A percentile compares a stretch with the other conserved stretches of the same genome.
phyloP scores from a whole-genome alignment of 257 asterid species.

The Ballota nigra region DNA sequence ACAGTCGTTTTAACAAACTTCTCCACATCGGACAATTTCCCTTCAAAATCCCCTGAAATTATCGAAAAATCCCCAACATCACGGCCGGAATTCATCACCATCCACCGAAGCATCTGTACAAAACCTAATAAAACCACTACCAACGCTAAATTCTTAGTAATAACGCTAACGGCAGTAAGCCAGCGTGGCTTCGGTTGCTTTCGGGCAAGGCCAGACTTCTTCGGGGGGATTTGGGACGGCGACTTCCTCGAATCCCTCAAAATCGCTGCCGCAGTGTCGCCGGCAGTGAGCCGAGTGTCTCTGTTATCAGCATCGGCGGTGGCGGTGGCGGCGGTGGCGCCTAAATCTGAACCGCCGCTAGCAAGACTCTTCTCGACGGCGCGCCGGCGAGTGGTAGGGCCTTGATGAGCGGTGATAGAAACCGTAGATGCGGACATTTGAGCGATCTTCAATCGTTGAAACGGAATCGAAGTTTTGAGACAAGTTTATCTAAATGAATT shows the following conservation, averaged over 20 bases:
- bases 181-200: slow-evolving; percentile 64
- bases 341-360: slow-evolving; percentile 33
- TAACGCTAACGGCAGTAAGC: slow-evolving; percentile 57
- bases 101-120: slow-evolving; percentile 51
- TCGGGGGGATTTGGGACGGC: slow-evolving; percentile 31
- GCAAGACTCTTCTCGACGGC: slow-evolving; percentile 43
- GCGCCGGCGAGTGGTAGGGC: slow-evolving; percentile 71
- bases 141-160: slow-evolving; percentile 56
- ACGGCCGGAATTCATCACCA: slow-evolving; percentile 31
- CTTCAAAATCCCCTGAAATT: slow-evolving; percentile 55
- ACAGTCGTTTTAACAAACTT: slow-evolving; percentile 48
- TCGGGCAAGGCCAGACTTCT: slow-evolving; percentile 33
- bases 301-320: slow-evolving; percentile 33
- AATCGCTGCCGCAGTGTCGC: slow-evolving; percentile 40
- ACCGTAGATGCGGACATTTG: slow-evolving; percentile 82
- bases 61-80: slow-evolving; percentile 33
- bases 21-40: slow-evolving; percentile 57
- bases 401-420: slow-evolving; percentile 65
- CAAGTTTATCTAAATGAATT: background rate
- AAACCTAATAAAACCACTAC: slow-evolving; percentile 48
- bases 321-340: slow-evolving; percentile 36
- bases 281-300: slow-evolving; percentile 32
- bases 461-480: background rate
- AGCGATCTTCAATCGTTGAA: background rate
- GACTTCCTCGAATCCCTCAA: slow-evolving; percentile 37